These are phyloP conservation scores for Aspergillus sclerotiicarbonarius DNA, from an alignment of 495 filamentous ascomycete species.

Conservation along the genomic window DNA sequence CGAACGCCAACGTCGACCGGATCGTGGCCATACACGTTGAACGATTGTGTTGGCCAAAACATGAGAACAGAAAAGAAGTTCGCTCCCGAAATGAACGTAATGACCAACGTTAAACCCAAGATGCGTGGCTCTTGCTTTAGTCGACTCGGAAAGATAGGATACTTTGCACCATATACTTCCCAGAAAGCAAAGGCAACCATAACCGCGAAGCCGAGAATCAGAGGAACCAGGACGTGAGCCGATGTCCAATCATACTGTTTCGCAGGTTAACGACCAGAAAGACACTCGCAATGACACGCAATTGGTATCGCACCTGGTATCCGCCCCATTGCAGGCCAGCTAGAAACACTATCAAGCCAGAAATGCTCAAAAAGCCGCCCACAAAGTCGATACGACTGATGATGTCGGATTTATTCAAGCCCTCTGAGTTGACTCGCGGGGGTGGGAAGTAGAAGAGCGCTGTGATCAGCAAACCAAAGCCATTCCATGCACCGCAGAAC, in stretches of 20 bases:
- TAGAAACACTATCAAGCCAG: slow-evolving; percentile 63
- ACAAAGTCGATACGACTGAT: slow-evolving; percentile 61
- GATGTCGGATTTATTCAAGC: slow-evolving; percentile 48
- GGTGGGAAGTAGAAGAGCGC: slow-evolving; percentile 66
- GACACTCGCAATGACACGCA: neutral
- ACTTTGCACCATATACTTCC: slow-evolving; percentile 59
- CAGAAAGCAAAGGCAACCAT: slow-evolving; percentile 57
- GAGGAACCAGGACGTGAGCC: slow-evolving; percentile 57
- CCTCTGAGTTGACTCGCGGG: slow-evolving; percentile 53
- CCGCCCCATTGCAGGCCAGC: slow-evolving; percentile 68
- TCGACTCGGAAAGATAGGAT: slow-evolving; percentile 64
- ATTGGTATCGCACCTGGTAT: slow-evolving; percentile 50
- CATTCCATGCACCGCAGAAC: slow-evolving; percentile 59
- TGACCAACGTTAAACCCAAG: slow-evolving; percentile 61
- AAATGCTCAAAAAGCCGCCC: slow-evolving; percentile 65
- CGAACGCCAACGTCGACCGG: slow-evolving; percentile 65
- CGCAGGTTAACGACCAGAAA: neutral
- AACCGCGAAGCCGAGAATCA: slow-evolving; percentile 54
- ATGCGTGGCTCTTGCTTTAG: slow-evolving; percentile 63
- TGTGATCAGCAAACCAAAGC: slow-evolving; percentile 60
- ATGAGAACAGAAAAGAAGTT: slow-evolving; percentile 75
- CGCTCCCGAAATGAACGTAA: slow-evolving; percentile 71
- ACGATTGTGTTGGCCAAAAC: slow-evolving; percentile 73
- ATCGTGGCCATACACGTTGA: slow-evolving; percentile 72
- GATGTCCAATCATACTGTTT: slow-evolving; percentile 56